These are phyloP conservation scores for Eucalyptus viminalis DNA, from an alignment of 345 rosid species.

Conservation along the genomic window DNA sequence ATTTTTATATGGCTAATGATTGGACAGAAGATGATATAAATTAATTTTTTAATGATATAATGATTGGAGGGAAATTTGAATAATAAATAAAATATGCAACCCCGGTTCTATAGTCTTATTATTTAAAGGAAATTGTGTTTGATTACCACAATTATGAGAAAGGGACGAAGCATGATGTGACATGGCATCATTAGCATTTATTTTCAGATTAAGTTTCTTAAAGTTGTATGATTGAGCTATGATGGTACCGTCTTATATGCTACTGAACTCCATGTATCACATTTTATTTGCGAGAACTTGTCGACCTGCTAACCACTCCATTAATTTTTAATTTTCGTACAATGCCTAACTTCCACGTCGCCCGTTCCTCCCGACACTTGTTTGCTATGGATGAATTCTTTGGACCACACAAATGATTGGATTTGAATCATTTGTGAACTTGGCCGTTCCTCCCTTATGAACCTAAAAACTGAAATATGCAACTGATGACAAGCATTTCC, in stretches of 20 bases:
- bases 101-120: background rate
- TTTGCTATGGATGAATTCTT: background rate
- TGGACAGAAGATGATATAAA: background rate
- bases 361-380: background rate
- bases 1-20: background rate
- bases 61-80: background rate
- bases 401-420: background rate
- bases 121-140: background rate
- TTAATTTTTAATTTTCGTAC: background rate
- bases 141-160: background rate
- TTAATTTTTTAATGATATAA: background rate
- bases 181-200: background rate
- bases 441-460: background rate
- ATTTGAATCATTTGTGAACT: background rate
- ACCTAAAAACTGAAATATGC: background rate
- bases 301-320: background rate
- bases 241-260: background rate
- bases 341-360: background rate
- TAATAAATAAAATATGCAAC: background rate
- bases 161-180: background rate
- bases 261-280: background rate
- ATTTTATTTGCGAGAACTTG: background rate
- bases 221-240: background rate
- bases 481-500: background rate
- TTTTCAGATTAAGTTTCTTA: background rate